Base-by-base conservation (phyloP, 805 yeast genomes). In the Danielia oregonensis region DNA sequence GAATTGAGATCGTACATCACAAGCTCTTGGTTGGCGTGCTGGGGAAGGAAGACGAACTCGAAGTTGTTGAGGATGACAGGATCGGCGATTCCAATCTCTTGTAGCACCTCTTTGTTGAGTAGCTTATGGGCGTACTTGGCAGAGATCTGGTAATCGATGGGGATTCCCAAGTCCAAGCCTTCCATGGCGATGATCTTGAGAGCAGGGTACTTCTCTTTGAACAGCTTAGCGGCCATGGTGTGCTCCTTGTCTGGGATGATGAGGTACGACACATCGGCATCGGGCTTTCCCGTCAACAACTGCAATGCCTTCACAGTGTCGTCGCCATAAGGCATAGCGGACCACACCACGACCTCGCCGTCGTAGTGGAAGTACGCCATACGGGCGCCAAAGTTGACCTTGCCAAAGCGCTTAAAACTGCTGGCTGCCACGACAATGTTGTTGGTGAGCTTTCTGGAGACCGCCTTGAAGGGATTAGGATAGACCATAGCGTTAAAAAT, bases 171-270 rank as follows among this genome's bases (percentile, higher is more conserved):
- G 9, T 48, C 44, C 5, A 54, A 54, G 15, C 54, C 66, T 24
- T 68, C 76, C 58, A 74, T 68, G 5, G 80, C 85, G 40, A 81
- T 66, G 17, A 81, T 54, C 46, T 72, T 69, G 31, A 76, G 55
- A 2, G 62, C 48, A 3, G 86, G 84, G 51, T 61, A 69, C 35
- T 58, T 54, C 13, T 64, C 60, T 49, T 74, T 71, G 57, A 79
- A 73, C 10, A 72, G 69, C 17, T 55, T 49, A 9, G 79, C 74
- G 3, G 82, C 84, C 75, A 81, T 58, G 1, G 83, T 77, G 49
- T 82, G 88, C 43, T 78, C 83, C 21, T 43, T 49, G 48, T 82
- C 85, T 2, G 87, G 86, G 30, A 82, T 65, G 26, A 82, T 65
- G 24, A 78, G 60, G 42, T 76, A 72, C 2, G 70, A 53, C 26